These are phyloP conservation scores for Domatiomyces catenatus DNA, from an alignment of 2,329 filamentous ascomycete species.

Conservation along the genomic window DNA sequence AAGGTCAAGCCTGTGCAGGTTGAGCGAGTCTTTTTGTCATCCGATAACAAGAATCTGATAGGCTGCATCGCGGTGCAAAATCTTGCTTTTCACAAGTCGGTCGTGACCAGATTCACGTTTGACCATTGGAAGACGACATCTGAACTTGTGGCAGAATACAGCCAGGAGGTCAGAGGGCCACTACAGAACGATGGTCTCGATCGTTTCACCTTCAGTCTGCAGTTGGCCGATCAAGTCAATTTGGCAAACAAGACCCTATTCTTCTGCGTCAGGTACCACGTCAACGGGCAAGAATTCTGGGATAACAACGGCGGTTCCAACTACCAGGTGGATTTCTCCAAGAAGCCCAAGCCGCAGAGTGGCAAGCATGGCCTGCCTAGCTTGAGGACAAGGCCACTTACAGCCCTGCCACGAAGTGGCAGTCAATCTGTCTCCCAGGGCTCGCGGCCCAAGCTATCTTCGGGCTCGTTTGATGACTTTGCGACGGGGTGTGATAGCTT, in stretches of 20 bases:
- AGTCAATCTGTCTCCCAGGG: constrained; percentile 30
- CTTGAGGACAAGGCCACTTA: constrained; percentile 35
- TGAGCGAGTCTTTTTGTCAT: constrained; percentile 73
- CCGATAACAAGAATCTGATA: constrained; percentile 72
- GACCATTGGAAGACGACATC: constrained; percentile 99
- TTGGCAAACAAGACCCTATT: constrained; percentile 85
- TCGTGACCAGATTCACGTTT: constrained; percentile 85
- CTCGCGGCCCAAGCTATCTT: constrained; percentile 35
- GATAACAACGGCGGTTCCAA: constrained; percentile 81
- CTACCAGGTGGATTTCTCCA: constrained; percentile 86
- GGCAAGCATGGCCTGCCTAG: constrained; percentile 31
- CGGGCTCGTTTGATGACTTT: constrained; percentile 56
- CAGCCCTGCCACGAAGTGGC: constrained; percentile 51
- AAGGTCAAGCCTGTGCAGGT: constrained; percentile 52
- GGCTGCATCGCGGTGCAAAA: constrained; percentile 78
- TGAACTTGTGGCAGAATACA: constrained; percentile 79
- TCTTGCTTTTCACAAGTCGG: constrained; percentile 71
- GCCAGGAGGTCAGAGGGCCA: constrained; percentile 57
- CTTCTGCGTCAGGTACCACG: constrained; percentile 77
- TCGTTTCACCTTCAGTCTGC: constrained; percentile 87
- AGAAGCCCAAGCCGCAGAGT: constrained; percentile 50
- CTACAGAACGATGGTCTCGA: constrained; percentile 52
- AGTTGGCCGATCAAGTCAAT: constrained; percentile 77
- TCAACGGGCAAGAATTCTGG: constrained; percentile 78
- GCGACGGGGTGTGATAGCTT: constrained; percentile 43